Base-by-base conservation (phyloP, 2,329 filamentous ascomycete species). In the Apiospora kogelbergensis region DNA sequence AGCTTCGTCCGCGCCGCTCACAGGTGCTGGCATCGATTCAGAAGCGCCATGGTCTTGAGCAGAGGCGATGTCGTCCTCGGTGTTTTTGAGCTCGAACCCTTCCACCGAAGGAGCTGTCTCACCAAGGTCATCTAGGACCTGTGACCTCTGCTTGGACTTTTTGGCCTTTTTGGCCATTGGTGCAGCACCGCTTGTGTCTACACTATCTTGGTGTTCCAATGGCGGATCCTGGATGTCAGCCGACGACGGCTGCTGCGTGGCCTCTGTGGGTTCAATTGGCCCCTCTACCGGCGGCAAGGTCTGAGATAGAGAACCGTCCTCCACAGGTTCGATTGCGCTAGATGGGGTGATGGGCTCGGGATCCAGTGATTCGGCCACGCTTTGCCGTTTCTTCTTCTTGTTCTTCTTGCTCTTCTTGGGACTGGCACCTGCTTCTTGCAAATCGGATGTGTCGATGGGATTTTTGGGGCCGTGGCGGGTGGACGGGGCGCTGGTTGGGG, bases 331-430 rank as follows among this genome's bases (percentile, higher is more conserved):
- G 63, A 60, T 66, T 33, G 67, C 30, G 65, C 48, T 37, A 10
- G 72, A 44, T 46, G 70, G 63, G 24, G 53, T 42, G 37, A 46
- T 48, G 13, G 65, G 24, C 30, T 69, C 67, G 42, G 65, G 45
- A 42, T 74, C 71, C 60, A 66, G 46, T n/a, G 65, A 53, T 63
- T 73, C 71, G n/a, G 46, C 30, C 48, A 33, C 64, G 67, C 70
- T 72, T 67, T 76, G 72, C 20, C 68, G 70, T n/a, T 60, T 60
- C 67, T 76, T 74, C 68, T 76, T 73, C 70, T 77, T 73, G 67
- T 73, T 75, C 72, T 78, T 78, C 72, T 80, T 77, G 42, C 69
- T 73, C 73, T 79, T 78, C 73, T 80, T 78, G 69, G 77, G 75
- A 69, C 72, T 71, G 63, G 70, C 70, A 33, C 3, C 26, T 71